Evolutionary conservation across 1,284 basidiomycete species (phyloP).

Genomic region (Erythrobasidium hasegawianum): DNA sequence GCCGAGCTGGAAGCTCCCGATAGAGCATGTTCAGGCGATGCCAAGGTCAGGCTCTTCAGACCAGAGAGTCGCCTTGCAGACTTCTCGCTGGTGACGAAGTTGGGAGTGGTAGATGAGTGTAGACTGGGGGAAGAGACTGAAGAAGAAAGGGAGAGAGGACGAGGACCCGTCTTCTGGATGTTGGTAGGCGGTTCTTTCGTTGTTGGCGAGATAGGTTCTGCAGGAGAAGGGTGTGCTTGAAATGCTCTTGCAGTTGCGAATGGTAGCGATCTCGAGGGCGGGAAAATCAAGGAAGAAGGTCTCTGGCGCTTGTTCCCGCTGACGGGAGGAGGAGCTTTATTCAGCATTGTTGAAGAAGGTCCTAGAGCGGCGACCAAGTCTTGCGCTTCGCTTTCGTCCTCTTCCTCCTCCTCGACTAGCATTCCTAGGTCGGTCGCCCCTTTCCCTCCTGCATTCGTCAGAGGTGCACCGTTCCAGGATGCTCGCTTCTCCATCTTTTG

Average conservation of each 20-base stretch:
- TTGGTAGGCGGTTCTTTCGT: constrained; percentile 2
- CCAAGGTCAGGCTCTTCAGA: constrained; percentile 23
- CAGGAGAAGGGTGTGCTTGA: not conserved
- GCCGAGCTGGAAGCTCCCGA: not conserved
- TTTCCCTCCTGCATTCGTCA: constrained; percentile 11
- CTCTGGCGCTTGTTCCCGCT: constrained; percentile 5
- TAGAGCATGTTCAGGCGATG: constrained; percentile 29
- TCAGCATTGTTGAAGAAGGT: not conserved
- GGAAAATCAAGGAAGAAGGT: constrained; percentile 14
- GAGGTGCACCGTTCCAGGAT: constrained; percentile 12
- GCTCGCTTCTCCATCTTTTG: constrained; percentile 7
- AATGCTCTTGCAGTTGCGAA: not conserved
- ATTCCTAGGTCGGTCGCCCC: constrained; percentile 32
- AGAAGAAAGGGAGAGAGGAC: constrained; percentile 22
- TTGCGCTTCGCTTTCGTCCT: constrained; percentile 26
- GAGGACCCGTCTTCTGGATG: not conserved
- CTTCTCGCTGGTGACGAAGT: constrained; percentile 4
- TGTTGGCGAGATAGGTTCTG: not conserved
- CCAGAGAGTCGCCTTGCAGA: constrained; percentile 30
- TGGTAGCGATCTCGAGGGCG: not conserved
- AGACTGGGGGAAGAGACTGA: constrained; percentile 13
- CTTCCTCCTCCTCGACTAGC: constrained; percentile 38
- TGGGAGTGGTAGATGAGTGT: not conserved
- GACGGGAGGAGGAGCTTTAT: not conserved
- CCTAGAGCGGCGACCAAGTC: not conserved